Evolutionary conservation across 1,139 yeast species (phyloP), one percentile per base, ranked within the genome.

Genomic region (Saccharomyces hybrid): DNA sequence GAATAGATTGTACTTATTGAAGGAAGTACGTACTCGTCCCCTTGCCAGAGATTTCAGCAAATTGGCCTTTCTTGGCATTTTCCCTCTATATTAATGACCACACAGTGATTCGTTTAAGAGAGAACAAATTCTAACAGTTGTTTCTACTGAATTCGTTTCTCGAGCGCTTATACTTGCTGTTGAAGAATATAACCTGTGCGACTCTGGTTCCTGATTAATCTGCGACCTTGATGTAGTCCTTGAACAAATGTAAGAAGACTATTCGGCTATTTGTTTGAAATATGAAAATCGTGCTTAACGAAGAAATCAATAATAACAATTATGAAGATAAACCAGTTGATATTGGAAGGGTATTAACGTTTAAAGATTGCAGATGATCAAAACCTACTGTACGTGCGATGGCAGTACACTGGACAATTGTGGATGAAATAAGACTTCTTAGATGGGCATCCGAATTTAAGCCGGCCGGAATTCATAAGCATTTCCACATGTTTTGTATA

Each of bases 1-100:
- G 81, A 88, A 93, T 71, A 93, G 76, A 71, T 93, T 93, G 74
- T 82, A 84, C 74, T 90, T 90, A 81, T 88, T 91, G 87, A 88
- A 88, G 29, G 97, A 88, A 59, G 96, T 83, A 65, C 98, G 86
- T 62, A 93, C 81, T 59, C 90, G 82, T 8, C 88, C 88, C 66
- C 88, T 78, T 54, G 83, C 72, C 70, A 83, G 73, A 55, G 85
- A 80, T 74, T 80, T 76, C 69, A 83, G 70, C 61, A 80, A 73
- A 60, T 72, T 73, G 26, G 85, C 80, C 75, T 77, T 80, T 72
- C 85, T 80, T 56, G 88, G 86, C 88, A 84, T 83, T 46, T 32
- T 47, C 25, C 7, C 32, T 46, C 8, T 41, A 2, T n/a, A 38
- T 44, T 16, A 16, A 38, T 16, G 6, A 38, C 9, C 23, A 20